Evolutionary conservation across 1,284 basidiomycete species (phyloP).

Genomic region (Ganoderma lingzhi): DNA sequence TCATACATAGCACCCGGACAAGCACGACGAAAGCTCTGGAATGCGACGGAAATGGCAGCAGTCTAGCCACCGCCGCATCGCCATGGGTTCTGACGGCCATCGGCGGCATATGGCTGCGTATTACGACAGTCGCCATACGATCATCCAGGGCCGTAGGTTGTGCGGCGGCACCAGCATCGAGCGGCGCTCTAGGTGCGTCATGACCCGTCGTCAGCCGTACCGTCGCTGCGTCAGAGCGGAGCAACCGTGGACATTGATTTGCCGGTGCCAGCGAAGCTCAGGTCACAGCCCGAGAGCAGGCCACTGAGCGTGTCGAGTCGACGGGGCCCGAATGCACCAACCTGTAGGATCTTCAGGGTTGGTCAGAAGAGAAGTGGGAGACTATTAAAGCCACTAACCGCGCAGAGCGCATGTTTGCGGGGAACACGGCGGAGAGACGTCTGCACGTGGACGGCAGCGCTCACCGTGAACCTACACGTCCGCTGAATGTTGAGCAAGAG

Average conservation of each 20-base stretch:
- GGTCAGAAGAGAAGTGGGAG: slow-evolving; percentile 14
- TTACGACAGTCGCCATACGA: neutral
- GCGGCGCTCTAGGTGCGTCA: neutral
- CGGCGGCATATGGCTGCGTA: neutral
- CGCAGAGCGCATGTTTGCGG: slow-evolving; percentile 1
- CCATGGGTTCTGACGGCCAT: neutral
- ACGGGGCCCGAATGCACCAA: neutral
- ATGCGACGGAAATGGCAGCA: neutral
- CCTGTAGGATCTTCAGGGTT: slow-evolving; percentile 1
- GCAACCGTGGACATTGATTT: neutral
- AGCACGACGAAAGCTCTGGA: neutral
- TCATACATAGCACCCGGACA: neutral
- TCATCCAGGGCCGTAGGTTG: neutral
- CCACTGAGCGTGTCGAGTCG: neutral
- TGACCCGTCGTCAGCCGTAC: neutral
- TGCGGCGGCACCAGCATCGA: neutral
- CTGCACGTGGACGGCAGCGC: neutral
- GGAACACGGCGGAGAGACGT: slow-evolving; percentile 1
- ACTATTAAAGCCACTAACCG: neutral
- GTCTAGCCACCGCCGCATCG: neutral
- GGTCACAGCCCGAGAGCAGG: neutral
- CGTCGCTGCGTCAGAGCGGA: slow-evolving; percentile 3
- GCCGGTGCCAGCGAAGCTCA: neutral
- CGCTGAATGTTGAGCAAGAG: neutral
- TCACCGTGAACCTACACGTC: slow-evolving; percentile 5